These are phyloP conservation scores for Brettanomyces nanus DNA, from an alignment of 805 yeast genomes.

Conservation along the genomic window DNA sequence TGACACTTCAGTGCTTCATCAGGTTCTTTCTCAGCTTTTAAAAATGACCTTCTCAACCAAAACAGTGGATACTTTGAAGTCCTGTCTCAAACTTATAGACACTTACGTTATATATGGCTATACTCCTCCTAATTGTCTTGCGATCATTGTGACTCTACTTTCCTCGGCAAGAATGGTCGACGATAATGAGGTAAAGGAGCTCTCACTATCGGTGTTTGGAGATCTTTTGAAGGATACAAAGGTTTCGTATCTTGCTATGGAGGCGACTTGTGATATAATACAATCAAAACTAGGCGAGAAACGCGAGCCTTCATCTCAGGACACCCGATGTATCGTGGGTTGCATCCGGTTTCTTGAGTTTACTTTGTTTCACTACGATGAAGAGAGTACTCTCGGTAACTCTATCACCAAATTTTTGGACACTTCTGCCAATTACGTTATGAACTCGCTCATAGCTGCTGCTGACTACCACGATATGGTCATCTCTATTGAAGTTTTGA, in stretches of 20 bases:
- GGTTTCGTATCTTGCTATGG: constrained; percentile 8
- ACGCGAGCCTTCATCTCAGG: too few relatives aligned
- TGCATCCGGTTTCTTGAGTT: constrained; percentile 13
- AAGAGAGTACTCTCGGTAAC: constrained; percentile 7
- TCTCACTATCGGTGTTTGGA: constrained; percentile 6
- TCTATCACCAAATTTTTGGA: constrained; percentile 11
- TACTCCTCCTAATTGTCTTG: constrained; percentile 10
- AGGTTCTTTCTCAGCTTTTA: constrained; percentile 8
- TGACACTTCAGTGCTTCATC: constrained; percentile 8
- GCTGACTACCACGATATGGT: constrained; percentile 5
- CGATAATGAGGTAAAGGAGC: constrained; percentile 6
- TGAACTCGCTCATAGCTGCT: constrained; percentile 10
- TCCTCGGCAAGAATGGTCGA: constrained; percentile 11
- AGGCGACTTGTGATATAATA: constrained; percentile 14
- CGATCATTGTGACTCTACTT: constrained; percentile 8
- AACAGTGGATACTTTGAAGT: constrained; percentile 7
- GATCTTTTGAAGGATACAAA: constrained; percentile 10
- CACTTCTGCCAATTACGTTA: constrained; percentile 10
- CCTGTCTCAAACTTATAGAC: constrained; percentile 12
- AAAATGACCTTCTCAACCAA: constrained; percentile 10
- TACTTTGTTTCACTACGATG: constrained; percentile 9
- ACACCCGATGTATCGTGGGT: constrained; percentile 12
- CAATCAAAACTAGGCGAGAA: constrained; percentile 4
- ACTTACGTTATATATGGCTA: constrained; percentile 10
- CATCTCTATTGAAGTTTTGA: constrained; percentile 10